Percentiles rank a stretch among this genome's conserved stretches.
phyloP scores from a whole-genome alignment of 805 yeast species.

The Ogataea pini region DNA sequence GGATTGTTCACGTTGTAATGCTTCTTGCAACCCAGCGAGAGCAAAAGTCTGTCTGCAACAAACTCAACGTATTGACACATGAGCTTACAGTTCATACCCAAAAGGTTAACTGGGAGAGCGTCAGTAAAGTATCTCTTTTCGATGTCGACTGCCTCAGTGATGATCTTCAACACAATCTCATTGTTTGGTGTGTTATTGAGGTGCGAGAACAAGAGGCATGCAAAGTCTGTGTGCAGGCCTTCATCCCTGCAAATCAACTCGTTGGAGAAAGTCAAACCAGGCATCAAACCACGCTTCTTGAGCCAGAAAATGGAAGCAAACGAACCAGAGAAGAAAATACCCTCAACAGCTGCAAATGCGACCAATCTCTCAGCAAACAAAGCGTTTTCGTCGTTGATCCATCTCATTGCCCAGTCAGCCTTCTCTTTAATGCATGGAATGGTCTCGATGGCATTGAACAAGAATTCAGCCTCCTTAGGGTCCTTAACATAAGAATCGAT shows the following conservation, averaged over 20 bases:
- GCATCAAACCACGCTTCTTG: slow-evolving; percentile 98
- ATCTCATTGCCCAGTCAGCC: slow-evolving; percentile 98
- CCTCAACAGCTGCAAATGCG: slow-evolving; percentile 98
- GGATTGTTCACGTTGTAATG: slow-evolving; percentile 87
- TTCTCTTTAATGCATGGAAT: slow-evolving; percentile 95
- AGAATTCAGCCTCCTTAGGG: slow-evolving; percentile 85
- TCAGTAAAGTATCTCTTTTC: slow-evolving; percentile 95
- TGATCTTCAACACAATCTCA: slow-evolving; percentile 76
- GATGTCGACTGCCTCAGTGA: slow-evolving; percentile 92
- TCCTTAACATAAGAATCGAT: slow-evolving; percentile 96
- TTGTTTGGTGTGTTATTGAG: slow-evolving; percentile 84
- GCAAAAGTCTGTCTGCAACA: slow-evolving; percentile 92
- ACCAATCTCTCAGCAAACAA: slow-evolving; percentile 93
- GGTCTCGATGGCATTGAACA: slow-evolving; percentile 94
- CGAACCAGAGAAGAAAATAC: slow-evolving; percentile 97
- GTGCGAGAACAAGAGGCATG: slow-evolving; percentile 92
- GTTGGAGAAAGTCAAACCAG: slow-evolving; percentile 96
- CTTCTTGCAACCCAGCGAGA: slow-evolving; percentile 89
- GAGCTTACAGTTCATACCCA: slow-evolving; percentile 91
- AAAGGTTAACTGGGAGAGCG: slow-evolving; percentile 87
- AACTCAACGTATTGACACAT: slow-evolving; percentile 99
- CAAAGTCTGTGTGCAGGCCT: slow-evolving; percentile 98
- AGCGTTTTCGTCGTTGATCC: slow-evolving; percentile 89
- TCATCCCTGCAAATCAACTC: slow-evolving; percentile 98
- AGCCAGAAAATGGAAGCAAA: slow-evolving; percentile 99